These are phyloP conservation scores for Nigrospora oryzae DNA, from an alignment of 2,329 filamentous ascomycete species.

Conservation along the genomic window DNA sequence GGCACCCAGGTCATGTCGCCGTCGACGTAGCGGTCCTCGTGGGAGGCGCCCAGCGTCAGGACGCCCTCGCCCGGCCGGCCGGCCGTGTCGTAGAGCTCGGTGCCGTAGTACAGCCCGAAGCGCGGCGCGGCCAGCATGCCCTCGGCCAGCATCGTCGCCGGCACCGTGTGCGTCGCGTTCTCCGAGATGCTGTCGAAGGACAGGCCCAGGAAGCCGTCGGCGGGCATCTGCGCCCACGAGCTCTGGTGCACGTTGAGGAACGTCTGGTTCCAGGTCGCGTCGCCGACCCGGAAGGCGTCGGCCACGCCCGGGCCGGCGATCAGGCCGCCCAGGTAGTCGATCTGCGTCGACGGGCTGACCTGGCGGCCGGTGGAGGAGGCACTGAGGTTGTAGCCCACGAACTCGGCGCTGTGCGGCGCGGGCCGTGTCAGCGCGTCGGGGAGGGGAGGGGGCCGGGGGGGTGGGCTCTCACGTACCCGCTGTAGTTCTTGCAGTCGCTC, in stretches of 20 bases:
- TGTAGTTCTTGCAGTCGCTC: conserved; percentile 15
- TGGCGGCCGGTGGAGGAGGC: conserved; percentile 15
- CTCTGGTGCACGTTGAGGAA: conserved; percentile 21
- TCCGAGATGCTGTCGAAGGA: conserved; percentile 22
- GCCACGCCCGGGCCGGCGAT: conserved; percentile 14
- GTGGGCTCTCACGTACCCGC: conserved; percentile 11
- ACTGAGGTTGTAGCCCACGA: conserved; percentile 15
- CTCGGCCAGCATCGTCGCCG: conserved; percentile 21
- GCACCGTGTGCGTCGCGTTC: conserved; percentile 17
- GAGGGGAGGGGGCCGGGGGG: too few relatives aligned
- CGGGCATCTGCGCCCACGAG: conserved; percentile 17
- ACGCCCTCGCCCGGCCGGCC: conserved; percentile 13
- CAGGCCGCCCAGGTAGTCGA: conserved; percentile 22
- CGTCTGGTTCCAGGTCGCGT: conserved; percentile 14
- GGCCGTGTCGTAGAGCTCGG: conserved; percentile 7
- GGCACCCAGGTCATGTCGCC: conserved; percentile 14
- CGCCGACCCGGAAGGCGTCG: conserved; percentile 14
- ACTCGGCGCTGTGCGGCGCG: too few relatives aligned
- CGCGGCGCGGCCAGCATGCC: conserved; percentile 19
- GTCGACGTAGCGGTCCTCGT: conserved; percentile 18
- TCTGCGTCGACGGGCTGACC: conserved; percentile 11
- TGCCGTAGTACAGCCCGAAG: conserved; percentile 22
- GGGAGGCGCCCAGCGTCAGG: conserved; percentile 23
- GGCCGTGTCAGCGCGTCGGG: too few relatives aligned
- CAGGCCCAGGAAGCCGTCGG: conserved; percentile 25